These are phyloP conservation scores for Boletus subcaerulescens DNA, from an alignment of 768 basidiomycete species.

Conservation along the genomic window DNA sequence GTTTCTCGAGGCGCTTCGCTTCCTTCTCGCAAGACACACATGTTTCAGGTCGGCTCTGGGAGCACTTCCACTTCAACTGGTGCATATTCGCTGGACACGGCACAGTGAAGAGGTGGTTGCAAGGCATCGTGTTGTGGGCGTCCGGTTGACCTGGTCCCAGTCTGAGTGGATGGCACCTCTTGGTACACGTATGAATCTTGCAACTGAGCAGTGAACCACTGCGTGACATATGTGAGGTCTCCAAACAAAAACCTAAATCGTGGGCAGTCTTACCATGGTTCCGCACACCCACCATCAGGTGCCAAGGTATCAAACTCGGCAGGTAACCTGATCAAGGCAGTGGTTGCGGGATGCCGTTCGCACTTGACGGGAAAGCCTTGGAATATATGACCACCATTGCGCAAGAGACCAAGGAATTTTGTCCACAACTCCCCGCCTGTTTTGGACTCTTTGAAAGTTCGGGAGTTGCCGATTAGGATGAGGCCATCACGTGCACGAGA, in stretches of 20 bases:
- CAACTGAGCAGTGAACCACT: conserved; percentile 52
- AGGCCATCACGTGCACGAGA: conserved; percentile 65
- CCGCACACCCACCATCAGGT: conserved; percentile 62
- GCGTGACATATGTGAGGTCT: background rate
- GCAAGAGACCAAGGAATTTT: conserved; percentile 45
- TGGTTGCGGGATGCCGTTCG: conserved; percentile 48
- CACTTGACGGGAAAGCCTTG: conserved; percentile 60
- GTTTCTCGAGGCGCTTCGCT: conserved; percentile 37
- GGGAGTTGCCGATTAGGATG: conserved; percentile 62
- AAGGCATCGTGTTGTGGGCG: conserved; percentile 35
- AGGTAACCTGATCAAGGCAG: conserved; percentile 37
- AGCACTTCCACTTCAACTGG: conserved; percentile 41
- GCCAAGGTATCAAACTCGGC: conserved; percentile 48
- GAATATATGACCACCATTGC: conserved; percentile 44
- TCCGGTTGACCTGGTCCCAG: conserved; percentile 45
- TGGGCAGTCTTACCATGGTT: conserved; percentile 49
- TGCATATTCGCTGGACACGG: conserved; percentile 48
- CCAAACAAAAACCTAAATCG: background rate
- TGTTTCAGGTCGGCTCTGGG: conserved; percentile 30
- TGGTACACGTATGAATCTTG: conserved; percentile 51
- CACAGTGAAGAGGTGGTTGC: conserved; percentile 35
- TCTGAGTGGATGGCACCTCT: conserved; percentile 55
- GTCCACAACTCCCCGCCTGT: conserved; percentile 54
- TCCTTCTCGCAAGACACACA: conserved; percentile 52
- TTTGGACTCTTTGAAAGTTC: conserved; percentile 53